A percentile compares a stretch with the other conserved stretches of the same genome.
phyloP scores from a whole-genome alignment of 345 rosid genomes.

The Dovyalis caffra region DNA sequence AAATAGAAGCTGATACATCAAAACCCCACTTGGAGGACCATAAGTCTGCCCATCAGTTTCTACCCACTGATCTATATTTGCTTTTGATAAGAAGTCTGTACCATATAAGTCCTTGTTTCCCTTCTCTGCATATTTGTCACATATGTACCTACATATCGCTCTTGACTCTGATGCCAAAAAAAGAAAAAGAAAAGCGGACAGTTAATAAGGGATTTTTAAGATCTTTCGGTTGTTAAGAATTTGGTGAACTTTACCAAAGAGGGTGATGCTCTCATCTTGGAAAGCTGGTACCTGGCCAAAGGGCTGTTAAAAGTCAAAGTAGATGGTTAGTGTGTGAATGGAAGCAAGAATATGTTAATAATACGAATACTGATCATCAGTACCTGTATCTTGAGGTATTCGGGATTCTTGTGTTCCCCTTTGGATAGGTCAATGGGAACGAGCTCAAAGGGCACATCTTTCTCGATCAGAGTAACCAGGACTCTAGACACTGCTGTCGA shows the following conservation, averaged over 20 bases:
- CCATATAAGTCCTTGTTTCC: slow-evolving; percentile 55
- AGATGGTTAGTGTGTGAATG: neutral
- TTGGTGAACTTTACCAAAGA: slow-evolving; percentile 70
- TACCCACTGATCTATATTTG: slow-evolving; percentile 71
- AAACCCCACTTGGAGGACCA: slow-evolving; percentile 48
- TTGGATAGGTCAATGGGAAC: slow-evolving; percentile 47
- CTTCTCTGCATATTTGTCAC: slow-evolving; percentile 47
- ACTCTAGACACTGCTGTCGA: slow-evolving; percentile 66
- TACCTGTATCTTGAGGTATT: slow-evolving; percentile 60
- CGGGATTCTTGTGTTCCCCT: slow-evolving; percentile 64
- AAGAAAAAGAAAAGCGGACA: neutral
- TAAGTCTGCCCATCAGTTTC: slow-evolving; percentile 68
- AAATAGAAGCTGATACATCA: too few species aligned
- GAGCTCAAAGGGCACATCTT: slow-evolving; percentile 65
- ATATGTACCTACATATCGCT: slow-evolving; percentile 57
- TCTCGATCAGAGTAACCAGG: slow-evolving; percentile 60
- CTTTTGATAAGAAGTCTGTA: slow-evolving; percentile 50
- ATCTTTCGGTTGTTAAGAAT: too few species aligned
- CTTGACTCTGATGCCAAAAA: slow-evolving; percentile 43
- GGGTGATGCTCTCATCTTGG: slow-evolving; percentile 52
- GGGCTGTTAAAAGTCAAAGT: slow-evolving; percentile 36
- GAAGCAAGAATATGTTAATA: neutral
- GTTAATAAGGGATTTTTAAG: neutral
- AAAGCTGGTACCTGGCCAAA: slow-evolving; percentile 80
- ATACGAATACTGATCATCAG: neutral